Evolutionary conservation across 1,284 basidiomycete species (phyloP), one percentile per base, ranked within the genome.

Genomic region (Phenoliferia sp.): DNA sequence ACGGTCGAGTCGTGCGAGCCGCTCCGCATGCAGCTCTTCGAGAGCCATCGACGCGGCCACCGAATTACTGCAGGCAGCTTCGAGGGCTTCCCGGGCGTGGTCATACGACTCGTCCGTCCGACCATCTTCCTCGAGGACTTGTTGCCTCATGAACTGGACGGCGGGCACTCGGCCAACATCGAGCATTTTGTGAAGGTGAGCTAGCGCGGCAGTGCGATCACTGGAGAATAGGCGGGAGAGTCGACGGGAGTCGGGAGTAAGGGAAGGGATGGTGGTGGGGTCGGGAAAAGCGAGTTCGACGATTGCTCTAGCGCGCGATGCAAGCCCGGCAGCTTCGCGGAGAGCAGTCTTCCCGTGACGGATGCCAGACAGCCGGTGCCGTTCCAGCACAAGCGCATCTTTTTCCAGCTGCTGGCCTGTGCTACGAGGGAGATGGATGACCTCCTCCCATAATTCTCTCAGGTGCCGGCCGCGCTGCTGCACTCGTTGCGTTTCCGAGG

Each of bases 1-100:
- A 17, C 67, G 61, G 31, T 65, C 69, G 29, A 73, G 54, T 3
- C 62, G 61, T 28, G 34, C 59, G 7, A 73, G 52, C 2, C 71
- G 71, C 15, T 29, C 56, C 31, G 35, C 55, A 17, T 62, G 62
- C 10, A 73, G 65, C 44, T 34, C 57, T 22, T 73, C 71, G 31
- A 71, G 67, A 26, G 16, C 33, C 15, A 16, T 28, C 19, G 12
- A 17, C 36, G 55, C 63, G n/a, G 48, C n/a, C 28, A 34, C 9
- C 28, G 29, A 29, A 4, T 5, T 33, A 6, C 10, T 19, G 31
- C 71, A 73, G 1, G 65, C 71, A 33, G 58, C 63, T 39, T 73
- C 71, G 63, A 73, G 71, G 4, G 67, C 55, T 6, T 28, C 1
- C 2, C 67, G 63, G 22, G 67, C 69, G 3, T 60, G 63, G 0